Base-by-base conservation (phyloP, 352 stramenopile species). In the Globisporangium irregulare region DNA sequence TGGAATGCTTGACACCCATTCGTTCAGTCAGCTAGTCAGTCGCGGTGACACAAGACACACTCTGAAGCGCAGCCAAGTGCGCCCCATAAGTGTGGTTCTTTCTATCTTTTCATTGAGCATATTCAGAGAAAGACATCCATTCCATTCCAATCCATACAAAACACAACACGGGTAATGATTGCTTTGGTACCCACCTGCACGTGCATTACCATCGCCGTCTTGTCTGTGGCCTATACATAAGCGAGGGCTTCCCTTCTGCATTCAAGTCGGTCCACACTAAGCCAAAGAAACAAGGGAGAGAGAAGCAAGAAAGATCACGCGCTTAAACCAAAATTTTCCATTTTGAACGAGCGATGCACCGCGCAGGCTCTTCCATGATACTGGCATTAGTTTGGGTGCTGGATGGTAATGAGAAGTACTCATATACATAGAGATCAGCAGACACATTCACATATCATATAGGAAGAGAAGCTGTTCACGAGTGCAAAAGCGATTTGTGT, bases 261-360 rank as follows among this genome's bases (percentile, higher is more conserved):
- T 61, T 61, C 55, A 43, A 61, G 55, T 61, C 55, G 55, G 29
- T 46, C 5, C 9, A 46, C n/a, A 10, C 20, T 0, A 20, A 8
- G 9, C 10, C 38, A 48, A 4, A 18, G 14, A 20, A 20, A 1
- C 38, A 20, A 38, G 9, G 25, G 27, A 32, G 2, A 29, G 22
- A 25, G 54, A 43, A 61, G 29, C n/a, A 61, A 61, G 55, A 48
- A 59, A 59, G 25, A 59, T 59, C 51, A 2, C 29, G 55, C 55
- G 27, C 24, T 10, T 12, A 1, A n/a, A n/a, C 15, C 20, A 3
- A 48, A 48, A 48, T 22, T 25, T 59, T 59, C 27, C 25, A 36
- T 59, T 48, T 20, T 48, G 41, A n/a, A 48, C 41, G 14, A 48
- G 41, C 4, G 41, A 48, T 48, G 41, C 41, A 6, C 27, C 32